Conservation (phyloP, 805 yeast genomes). For the Citeromyces matritensis region DNA sequence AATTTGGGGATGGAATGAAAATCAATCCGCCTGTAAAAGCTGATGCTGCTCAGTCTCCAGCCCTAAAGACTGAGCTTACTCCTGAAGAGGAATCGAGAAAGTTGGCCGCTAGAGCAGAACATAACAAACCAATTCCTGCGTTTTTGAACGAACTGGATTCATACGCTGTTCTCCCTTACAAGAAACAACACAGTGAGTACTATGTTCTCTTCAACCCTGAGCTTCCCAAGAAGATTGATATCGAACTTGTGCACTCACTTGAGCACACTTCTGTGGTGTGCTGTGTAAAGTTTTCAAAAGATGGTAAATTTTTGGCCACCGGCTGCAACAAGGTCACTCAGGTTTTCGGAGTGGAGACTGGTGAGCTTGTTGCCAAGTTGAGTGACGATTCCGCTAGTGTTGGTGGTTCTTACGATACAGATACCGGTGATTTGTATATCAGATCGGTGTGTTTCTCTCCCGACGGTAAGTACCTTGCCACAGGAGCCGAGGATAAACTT, state of each 20-base stretch:
- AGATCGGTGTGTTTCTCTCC: constrained; percentile 95
- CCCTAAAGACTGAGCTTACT: constrained; percentile 6
- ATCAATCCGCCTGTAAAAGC: constrained; percentile 5
- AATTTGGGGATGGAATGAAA: constrained; percentile 3
- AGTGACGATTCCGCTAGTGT: constrained; percentile 54
- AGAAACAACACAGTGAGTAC: constrained; percentile 74
- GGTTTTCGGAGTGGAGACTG: constrained; percentile 84
- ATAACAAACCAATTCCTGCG: constrained; percentile 69
- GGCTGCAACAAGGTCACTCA: constrained; percentile 96
- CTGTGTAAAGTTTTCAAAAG: constrained; percentile 85
- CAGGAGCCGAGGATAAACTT: constrained; percentile 83
- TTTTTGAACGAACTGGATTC: constrained; percentile 71
- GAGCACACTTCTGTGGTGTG: constrained; percentile 94
- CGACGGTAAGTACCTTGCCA: constrained; percentile 83
- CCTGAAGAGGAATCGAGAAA: too few relatives aligned
- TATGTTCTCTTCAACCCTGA: constrained; percentile 86
- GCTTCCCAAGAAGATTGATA: constrained; percentile 61
- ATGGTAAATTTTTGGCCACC: constrained; percentile 87
- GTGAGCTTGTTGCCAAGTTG: constrained; percentile 75
- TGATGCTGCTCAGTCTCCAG: constrained; percentile 3
- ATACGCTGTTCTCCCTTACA: constrained; percentile 57
- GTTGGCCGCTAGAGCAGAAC: constrained; percentile 26
- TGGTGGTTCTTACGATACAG: constrained; percentile 32
- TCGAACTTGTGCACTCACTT: constrained; percentile 76
- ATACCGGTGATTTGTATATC: constrained; percentile 77